These are phyloP conservation scores for Eragrostis nindensis DNA, from an alignment of 176 grass and related monocot species.

Conservation along the genomic window DNA sequence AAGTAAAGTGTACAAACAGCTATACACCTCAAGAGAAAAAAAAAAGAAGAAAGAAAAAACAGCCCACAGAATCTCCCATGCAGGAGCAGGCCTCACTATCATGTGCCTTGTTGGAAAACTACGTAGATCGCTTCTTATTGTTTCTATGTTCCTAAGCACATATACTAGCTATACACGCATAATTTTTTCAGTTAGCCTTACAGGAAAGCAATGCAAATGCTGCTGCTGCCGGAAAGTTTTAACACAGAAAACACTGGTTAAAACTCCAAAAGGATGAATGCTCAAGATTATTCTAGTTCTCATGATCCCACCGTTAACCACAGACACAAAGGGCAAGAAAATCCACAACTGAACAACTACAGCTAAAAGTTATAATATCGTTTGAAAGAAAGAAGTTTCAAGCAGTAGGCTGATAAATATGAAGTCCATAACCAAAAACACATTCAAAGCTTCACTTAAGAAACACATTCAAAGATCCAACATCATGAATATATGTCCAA, in stretches of 20 bases:
- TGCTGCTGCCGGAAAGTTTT: background rate
- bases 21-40: no score
- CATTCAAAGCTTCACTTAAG: background rate
- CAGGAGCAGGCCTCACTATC: no score
- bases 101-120: background rate
- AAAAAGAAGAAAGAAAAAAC: no score
- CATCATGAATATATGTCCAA: background rate
- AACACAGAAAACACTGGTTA: background rate
- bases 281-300: background rate
- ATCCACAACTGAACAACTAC: background rate
- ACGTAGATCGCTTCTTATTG: background rate
- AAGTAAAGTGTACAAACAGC: no score
- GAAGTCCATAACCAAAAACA: background rate
- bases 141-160: background rate
- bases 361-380: background rate
- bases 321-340: background rate
- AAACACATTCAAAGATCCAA: slow-evolving; percentile 12
- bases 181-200: background rate
- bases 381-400: slow-evolving; percentile 11
- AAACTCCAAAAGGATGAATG: background rate
- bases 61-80: no score
- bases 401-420: background rate
- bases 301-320: background rate
- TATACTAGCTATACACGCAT: background rate
- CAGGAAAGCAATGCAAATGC: background rate